Evolutionary conservation across 192 early-diverging fungal genomes (phyloP), one percentile per base, ranked within the genome.

Genomic region (Gamsiella multidivaricata): DNA sequence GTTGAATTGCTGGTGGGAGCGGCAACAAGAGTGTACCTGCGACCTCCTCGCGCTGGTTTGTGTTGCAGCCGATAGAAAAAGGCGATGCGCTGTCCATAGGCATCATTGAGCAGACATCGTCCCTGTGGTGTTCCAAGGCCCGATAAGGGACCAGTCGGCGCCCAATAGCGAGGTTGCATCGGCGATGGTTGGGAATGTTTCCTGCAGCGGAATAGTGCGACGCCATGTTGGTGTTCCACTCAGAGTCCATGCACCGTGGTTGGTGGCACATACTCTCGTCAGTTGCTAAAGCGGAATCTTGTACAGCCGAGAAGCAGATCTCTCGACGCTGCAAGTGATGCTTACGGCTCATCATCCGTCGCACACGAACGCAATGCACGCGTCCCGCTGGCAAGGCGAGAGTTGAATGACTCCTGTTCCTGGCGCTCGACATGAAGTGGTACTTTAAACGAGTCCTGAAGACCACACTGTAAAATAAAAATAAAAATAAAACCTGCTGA

Each of bases 281-380:
- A 20, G 53, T 15, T 60, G 53, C 60, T 49, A 60, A 47, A 32
- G 34, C 36, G 11, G 54, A 45, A 50, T 69, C 56, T 31, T 36
- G 18, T 10, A 51, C 25, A 22, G 47, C 33, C 54, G 56, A 36
- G 6, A 20, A 37, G 36, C 28, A 20, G 43, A 69, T 52, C 65
- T 54, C 72, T 41, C 74, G 74, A 25, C 74, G 74, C 31, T 64
- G 60, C 65, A 78, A 17, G 31, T 78, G 74, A 29, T 63, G 65
- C 45, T 78, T 78, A 50, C 74, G 74, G 25, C 65, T 65, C 53
- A 67, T 62, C 43, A 67, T 63, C 43, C 53, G 74, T 78, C 74
- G 74, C 36, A 78, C 74, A 63, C 65, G 74, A 57, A 78, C 65
- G 52, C 74, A 78, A 62, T 78, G 58, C 43, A 58, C 36, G 25